Conservation (phyloP, 2,329 filamentous ascomycete genomes). For the Teratosphaeriaceae sp. region DNA sequence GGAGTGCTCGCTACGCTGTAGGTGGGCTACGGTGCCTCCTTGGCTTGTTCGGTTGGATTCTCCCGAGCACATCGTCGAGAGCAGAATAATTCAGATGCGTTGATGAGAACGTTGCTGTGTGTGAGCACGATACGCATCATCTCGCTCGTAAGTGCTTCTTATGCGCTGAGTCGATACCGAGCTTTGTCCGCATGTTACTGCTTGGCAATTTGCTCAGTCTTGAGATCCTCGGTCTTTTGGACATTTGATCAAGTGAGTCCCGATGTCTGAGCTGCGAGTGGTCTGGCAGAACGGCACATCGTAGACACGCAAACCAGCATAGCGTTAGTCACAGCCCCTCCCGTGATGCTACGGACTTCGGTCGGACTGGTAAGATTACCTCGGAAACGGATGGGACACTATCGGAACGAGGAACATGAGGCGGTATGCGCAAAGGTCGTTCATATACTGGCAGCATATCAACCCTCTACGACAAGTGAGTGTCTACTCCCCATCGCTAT, state of each 20-base stretch:
- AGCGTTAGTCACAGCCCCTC: no score
- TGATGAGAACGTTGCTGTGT: background rate
- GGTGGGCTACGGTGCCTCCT: conserved; percentile 18
- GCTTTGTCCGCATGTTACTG: background rate
- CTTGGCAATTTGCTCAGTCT: background rate
- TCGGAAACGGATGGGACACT: no score
- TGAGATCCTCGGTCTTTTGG: no score
- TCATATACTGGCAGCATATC: no score
- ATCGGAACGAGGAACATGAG: no score
- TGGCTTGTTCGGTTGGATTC: conserved; percentile 9
- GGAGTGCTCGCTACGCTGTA: conserved; percentile 4
- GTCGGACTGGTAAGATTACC: no score
- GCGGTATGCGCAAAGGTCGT: no score
- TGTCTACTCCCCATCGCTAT: background rate
- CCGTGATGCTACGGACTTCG: no score
- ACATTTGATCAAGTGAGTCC: no score
- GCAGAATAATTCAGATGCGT: background rate
- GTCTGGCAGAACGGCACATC: no score
- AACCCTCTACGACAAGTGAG: background rate
- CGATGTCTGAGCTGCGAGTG: no score
- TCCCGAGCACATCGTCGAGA: conserved; percentile 12
- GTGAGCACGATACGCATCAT: background rate
- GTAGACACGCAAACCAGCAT: no score
- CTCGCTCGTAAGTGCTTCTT: background rate
- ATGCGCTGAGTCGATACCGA: background rate